Conservation (phyloP, 805 yeast genomes). For the Groenewaldozyma tartarivorans region DNA sequence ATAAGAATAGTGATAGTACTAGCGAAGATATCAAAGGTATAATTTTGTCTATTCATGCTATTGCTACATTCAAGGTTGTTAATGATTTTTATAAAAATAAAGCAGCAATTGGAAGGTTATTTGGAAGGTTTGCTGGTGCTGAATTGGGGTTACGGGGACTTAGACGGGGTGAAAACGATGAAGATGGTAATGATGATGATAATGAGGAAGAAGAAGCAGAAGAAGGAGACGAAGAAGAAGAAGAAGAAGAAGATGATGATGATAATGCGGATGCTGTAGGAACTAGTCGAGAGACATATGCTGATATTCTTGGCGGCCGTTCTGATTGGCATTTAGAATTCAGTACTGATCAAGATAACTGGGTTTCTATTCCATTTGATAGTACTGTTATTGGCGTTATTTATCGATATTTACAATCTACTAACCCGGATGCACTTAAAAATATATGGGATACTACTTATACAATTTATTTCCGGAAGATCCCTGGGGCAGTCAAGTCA, state of each 20-base stretch:
- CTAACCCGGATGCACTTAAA: slow-evolving; percentile 8
- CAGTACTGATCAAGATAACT: slow-evolving; percentile 33
- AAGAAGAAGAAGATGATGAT: slow-evolving; percentile 17
- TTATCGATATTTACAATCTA: slow-evolving; percentile 12
- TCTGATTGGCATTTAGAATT: slow-evolving; percentile 44
- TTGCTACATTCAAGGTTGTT: slow-evolving; percentile 40
- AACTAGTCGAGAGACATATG: slow-evolving; percentile 1
- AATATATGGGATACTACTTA: slow-evolving; percentile 51
- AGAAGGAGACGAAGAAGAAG: slow-evolving; percentile 10
- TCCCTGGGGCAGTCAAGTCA: slow-evolving; percentile 13
- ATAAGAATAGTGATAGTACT: slow-evolving; percentile 21
- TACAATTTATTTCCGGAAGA: slow-evolving; percentile 35
- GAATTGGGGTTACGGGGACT: slow-evolving; percentile 3
- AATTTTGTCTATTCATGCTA: slow-evolving; percentile 41
- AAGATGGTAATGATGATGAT: slow-evolving; percentile 8
- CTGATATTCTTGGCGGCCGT: slow-evolving; percentile 5
- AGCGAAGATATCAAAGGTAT: slow-evolving; percentile 18
- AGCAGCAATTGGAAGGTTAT: slow-evolving; percentile 14
- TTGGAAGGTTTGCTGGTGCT: slow-evolving; percentile 2
- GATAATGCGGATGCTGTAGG: slow-evolving; percentile 7
- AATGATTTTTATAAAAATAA: slow-evolving; percentile 36
- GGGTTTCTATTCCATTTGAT: slow-evolving; percentile 48
- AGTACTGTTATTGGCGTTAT: slow-evolving; percentile 73
- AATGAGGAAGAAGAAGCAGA: slow-evolving; percentile 12
- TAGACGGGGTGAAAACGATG: slow-evolving; percentile 9